Evolutionary conservation across 2,329 filamentous ascomycete genomes (phyloP).

Genomic region (Neofusicoccum umdonicola): DNA sequence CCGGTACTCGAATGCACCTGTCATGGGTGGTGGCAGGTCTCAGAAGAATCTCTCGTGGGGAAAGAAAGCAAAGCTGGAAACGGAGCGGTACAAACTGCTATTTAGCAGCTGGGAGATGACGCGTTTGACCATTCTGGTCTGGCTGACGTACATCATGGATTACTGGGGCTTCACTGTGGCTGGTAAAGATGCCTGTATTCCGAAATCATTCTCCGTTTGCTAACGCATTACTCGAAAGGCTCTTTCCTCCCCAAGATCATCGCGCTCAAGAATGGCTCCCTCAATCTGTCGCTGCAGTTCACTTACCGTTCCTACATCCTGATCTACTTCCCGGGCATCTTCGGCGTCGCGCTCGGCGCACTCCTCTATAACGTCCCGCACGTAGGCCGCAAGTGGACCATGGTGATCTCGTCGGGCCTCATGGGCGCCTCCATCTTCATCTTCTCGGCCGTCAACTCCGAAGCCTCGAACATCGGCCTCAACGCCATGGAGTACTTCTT

Average conservation of each 20-base stretch:
- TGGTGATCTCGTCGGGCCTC: conserved; percentile 43
- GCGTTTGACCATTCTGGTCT: conserved; percentile 48
- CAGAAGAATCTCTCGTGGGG: conserved; percentile 23
- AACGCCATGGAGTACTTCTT: conserved; percentile 55
- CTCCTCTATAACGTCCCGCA: conserved; percentile 45
- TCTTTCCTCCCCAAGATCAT: conserved; percentile 52
- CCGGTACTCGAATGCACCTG: conserved; percentile 15
- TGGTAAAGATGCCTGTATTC: conserved; percentile 25
- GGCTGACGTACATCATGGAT: conserved; percentile 53
- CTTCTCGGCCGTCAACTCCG: conserved; percentile 45
- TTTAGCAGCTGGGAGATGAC: conserved; percentile 44
- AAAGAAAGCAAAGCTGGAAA: conserved; percentile 40
- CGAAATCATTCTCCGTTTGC: background rate
- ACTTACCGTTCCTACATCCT: conserved; percentile 56
- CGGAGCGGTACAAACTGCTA: conserved; percentile 45
- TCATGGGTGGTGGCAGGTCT: conserved; percentile 32
- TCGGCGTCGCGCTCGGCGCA: conserved; percentile 51
- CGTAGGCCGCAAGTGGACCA: conserved; percentile 48
- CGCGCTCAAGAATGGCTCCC: conserved; percentile 50
- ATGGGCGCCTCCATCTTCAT: conserved; percentile 47
- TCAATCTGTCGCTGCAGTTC: conserved; percentile 43
- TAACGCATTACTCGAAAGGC: conserved; percentile 25
- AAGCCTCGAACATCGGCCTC: conserved; percentile 48
- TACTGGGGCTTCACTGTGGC: conserved; percentile 52
- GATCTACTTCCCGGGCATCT: conserved; percentile 53